A percentile compares a stretch with the other conserved stretches of the same genome.
phyloP scores from a whole-genome alignment of 805 yeast genomes.

The Teunomyces tritomae region DNA sequence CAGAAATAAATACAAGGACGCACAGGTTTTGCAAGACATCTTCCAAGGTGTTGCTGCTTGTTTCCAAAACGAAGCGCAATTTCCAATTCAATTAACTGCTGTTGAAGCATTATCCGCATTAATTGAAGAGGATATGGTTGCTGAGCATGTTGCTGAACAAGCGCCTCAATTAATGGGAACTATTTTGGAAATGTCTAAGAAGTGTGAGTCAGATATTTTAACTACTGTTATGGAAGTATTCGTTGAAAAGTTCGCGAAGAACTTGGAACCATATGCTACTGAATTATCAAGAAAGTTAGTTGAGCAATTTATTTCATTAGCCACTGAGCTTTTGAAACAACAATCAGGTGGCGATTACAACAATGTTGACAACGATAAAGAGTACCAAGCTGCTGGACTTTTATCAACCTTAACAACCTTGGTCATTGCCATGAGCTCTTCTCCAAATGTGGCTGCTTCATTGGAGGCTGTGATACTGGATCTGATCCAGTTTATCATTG shows the following conservation, averaged over 20 bases:
- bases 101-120: conserved; percentile 51
- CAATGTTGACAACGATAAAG: conserved; percentile 33
- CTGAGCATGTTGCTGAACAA: conserved; percentile 40
- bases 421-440: conserved; percentile 41
- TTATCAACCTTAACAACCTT: conserved; percentile 42
- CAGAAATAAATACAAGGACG: conserved; percentile 32
- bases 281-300: conserved; percentile 55
- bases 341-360: conserved; percentile 14
- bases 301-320: conserved; percentile 69
- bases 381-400: conserved; percentile 44
- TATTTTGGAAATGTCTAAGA: conserved; percentile 43
- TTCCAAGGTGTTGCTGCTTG: conserved; percentile 41
- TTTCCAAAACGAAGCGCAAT: conserved; percentile 40
- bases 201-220: conserved; percentile 42
- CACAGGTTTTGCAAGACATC: conserved; percentile 34
- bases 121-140: conserved; percentile 45
- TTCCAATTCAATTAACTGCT: conserved; percentile 50
- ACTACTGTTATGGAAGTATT: conserved; percentile 45
- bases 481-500: conserved; percentile 33
- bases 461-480: conserved; percentile 34
- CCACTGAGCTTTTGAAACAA: conserved; percentile 51
- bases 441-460: conserved; percentile 35
- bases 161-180: conserved; percentile 46
- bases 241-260: conserved; percentile 41
- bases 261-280: conserved; percentile 68